Base-by-base conservation (phyloP, 257 asterid genomes). In the Capsicum baccatum region DNA sequence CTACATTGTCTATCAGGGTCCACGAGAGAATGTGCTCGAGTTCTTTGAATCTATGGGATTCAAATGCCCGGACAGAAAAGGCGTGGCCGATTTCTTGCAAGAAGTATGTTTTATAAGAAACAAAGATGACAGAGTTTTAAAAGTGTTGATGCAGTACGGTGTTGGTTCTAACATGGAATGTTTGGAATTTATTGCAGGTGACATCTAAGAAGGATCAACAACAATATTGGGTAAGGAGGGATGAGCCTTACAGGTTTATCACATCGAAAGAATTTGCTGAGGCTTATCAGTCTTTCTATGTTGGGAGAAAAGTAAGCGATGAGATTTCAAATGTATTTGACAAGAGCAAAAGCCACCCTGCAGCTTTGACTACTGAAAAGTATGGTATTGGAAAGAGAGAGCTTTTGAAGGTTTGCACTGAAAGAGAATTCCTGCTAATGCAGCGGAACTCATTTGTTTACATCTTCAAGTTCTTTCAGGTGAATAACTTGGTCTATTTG, bases 271-370 rank as follows among this genome's bases (percentile, higher is more conserved):
- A 90, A 50, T 93, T 93, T 26, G 92, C 89, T 0, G 93, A 91
- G 89, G 93, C 94, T 2, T 91, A 87, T 73, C 89, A 85, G n/a
- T 87, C 90, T 57, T 86, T 83, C 83, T 55, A 6, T 12, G 60
- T 84, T 54, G 97, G 95, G 1, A 82, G 87, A 66, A 86, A 59
- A 39, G 76, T 91, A 0, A 84, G 82, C 9, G 87, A 88, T 8
- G 95, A 94, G 83, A 92, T 94, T 42, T 89, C 90, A 62, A 80
- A 59, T 4, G 90, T 94, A 17, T 92, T 84, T 26, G 95, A 94
- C 79, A 94, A 89, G 89, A 92, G 81, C 83, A 91, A 89, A 88
- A 90, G 90, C 87, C 98, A 94, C 85, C 97, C 95, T 9, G 97
- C 97, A 0, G 94, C 97, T 85, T 87, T 94, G 87, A 84, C 97